Evolutionary conservation across 352 stramenopile genomes (phyloP), one percentile per base, ranked within the genome.

Genomic region (Phytopythium vexans): DNA sequence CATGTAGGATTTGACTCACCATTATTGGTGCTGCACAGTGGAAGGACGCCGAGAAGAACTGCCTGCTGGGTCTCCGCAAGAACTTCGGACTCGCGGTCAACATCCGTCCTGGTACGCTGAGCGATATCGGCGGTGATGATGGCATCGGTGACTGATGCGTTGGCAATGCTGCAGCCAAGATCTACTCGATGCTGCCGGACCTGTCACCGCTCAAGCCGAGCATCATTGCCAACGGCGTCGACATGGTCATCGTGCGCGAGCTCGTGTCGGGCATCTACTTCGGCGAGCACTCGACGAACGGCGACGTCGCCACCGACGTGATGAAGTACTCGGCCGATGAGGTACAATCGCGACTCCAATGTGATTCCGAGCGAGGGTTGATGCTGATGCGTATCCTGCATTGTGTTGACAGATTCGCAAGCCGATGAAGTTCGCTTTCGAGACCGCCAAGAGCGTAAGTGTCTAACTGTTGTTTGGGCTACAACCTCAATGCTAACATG

Each of bases 251-350:
- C 56, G 96, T 99, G 33, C 91, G 96, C 46, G 97, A 99, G 66
- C 86, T 99, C 42, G 97, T 98, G 34, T 98, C 96, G 38, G 97
- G 98, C 70, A 98, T 99, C 41, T 99, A 99, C 82, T 99, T 99
- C 76, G 97, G 97, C 52, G 79, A 94, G 51, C 75, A 94, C 68
- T 81, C 74, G 52, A 88, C 79, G 8, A 67, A 84, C 45, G 76
- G 75, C 58, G 74, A 74, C 61, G 76, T 83, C 10, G 77, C 86
- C 40, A 82, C 81, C 45, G 86, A 99, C 66, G 97, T 99, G 49
- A 99, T 99, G 96, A 98, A 98, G 71, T 99, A 99, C 82, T 78
- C 88, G 40, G 95, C 98, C 67, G 77, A 72, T 7, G 96, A 99
- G 79, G 68, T 76, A 39, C 41, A 32, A 8, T 14, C 42, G 10